These are phyloP conservation scores for Leccinum subatratum DNA, from an alignment of 1,284 basidiomycete genomes.

Conservation along the genomic window DNA sequence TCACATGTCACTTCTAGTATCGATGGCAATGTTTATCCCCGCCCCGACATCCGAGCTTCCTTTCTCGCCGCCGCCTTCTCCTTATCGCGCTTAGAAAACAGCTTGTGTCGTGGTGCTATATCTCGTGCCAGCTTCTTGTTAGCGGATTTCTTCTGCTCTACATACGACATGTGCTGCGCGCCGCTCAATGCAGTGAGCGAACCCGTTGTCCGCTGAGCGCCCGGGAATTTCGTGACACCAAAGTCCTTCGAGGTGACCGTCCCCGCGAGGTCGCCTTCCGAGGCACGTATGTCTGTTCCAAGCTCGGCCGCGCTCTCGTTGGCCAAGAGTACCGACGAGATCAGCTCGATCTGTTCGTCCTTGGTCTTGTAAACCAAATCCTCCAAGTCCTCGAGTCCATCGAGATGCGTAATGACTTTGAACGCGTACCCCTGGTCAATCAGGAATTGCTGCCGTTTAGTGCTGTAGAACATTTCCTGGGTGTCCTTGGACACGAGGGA, in stretches of 20 bases:
- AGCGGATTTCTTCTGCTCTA: constrained; percentile 86
- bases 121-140: constrained; percentile 81
- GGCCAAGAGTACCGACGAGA: constrained; percentile 87
- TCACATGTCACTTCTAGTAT: constrained; percentile 11
- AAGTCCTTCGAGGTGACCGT: constrained; percentile 77
- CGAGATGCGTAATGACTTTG: constrained; percentile 98
- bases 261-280: constrained; percentile 74
- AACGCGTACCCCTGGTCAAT: constrained; percentile 99
- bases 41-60: constrained; percentile 40
- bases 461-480: constrained; percentile 99
- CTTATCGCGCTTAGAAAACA: constrained; percentile 79
- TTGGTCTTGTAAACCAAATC: constrained; percentile 89
- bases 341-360: constrained; percentile 91
- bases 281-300: constrained; percentile 74
- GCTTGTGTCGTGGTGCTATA: constrained; percentile 61
- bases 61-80: constrained; percentile 56
- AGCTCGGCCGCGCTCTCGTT: constrained; percentile 90
- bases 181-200: constrained; percentile 83
- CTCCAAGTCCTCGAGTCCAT: constrained; percentile 82
- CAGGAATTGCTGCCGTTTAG: constrained; percentile 97
- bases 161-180: constrained; percentile 84
- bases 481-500: constrained; percentile 98
- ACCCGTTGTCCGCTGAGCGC: constrained; percentile 80
- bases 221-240: constrained; percentile 55
- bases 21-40: constrained; percentile 28